phyloP scores from a whole-genome alignment of 78 protist species.

The Isochrysis galbana region DNA sequence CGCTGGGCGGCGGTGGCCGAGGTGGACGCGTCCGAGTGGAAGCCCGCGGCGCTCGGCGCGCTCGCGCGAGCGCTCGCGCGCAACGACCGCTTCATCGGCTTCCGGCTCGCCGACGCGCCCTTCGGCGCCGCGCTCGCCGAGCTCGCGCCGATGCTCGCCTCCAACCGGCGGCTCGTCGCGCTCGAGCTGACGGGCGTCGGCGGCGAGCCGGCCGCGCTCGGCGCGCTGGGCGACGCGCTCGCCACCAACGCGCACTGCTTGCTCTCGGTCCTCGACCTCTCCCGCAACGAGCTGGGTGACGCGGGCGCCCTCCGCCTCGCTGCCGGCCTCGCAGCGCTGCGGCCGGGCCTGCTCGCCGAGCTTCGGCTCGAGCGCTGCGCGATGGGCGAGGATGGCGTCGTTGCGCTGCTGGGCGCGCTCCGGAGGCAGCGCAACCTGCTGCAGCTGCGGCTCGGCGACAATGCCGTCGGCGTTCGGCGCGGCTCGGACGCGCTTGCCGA shows the following conservation, averaged over 20 bases:
- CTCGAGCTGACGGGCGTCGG: neutral
- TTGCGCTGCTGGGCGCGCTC: neutral
- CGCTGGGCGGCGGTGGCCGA: neutral
- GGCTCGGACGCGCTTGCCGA: neutral
- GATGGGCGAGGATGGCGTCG: neutral
- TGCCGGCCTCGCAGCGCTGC: neutral
- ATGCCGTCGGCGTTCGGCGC: neutral
- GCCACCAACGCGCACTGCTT: neutral
- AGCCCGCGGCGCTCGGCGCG: neutral
- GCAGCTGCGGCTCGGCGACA: neutral
- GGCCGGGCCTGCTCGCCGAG: conserved; percentile 7
- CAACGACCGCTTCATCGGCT: neutral
- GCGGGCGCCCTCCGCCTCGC: neutral
- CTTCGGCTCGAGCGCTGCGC: neutral
- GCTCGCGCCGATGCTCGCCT: neutral
- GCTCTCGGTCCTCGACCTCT: neutral
- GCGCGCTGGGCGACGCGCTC: neutral
- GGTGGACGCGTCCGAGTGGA: neutral
- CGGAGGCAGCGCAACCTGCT: neutral
- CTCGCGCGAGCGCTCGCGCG: neutral
- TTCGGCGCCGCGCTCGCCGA: neutral
- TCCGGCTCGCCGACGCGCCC: neutral
- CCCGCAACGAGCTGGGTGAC: neutral
- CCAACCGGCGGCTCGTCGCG: neutral
- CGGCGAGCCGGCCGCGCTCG: neutral